These are phyloP conservation scores for Leucosporidium yakuticum DNA, from an alignment of 768 basidiomycete genomes.

Conservation along the genomic window DNA sequence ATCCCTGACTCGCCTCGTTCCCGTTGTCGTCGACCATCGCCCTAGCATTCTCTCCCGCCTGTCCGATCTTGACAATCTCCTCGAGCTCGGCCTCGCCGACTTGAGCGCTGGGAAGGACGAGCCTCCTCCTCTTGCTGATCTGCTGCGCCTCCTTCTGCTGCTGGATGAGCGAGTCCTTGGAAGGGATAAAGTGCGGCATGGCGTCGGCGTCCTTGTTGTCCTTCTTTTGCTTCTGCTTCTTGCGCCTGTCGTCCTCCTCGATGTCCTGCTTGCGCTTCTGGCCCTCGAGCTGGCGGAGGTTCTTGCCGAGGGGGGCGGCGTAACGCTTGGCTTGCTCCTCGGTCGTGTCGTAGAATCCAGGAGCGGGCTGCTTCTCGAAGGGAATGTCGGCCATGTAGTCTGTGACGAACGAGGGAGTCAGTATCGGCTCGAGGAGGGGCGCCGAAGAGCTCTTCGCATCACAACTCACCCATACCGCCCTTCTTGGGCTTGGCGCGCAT, in stretches of 20 bases:
- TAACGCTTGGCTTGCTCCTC: slow-evolving; percentile 85
- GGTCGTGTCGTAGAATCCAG: slow-evolving; percentile 94
- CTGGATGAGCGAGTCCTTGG: slow-evolving; percentile 63
- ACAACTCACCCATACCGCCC: slow-evolving; percentile 71
- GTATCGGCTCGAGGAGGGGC: slow-evolving; percentile 1
- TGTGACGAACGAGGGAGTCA: slow-evolving; percentile 18
- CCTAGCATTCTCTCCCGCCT: slow-evolving; percentile 81
- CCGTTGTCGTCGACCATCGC: slow-evolving; percentile 68
- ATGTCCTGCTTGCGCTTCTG: slow-evolving; percentile 92
- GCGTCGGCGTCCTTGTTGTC: slow-evolving; percentile 50
- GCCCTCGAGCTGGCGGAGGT: slow-evolving; percentile 37
- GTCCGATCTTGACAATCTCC: slow-evolving; percentile 97
- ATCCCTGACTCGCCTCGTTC: slow-evolving; percentile 68
- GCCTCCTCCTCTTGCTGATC: slow-evolving; percentile 76
- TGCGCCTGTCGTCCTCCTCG: slow-evolving; percentile 87
- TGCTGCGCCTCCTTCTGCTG: slow-evolving; percentile 96
- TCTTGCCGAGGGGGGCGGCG: slow-evolving; percentile 54
- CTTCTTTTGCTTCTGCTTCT: slow-evolving; percentile 74
- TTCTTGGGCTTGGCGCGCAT: slow-evolving; percentile 91
- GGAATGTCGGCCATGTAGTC: slow-evolving; percentile 98
- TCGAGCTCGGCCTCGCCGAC: slow-evolving; percentile 92
- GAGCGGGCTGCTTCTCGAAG: slow-evolving; percentile 90
- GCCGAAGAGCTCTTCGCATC: background rate
- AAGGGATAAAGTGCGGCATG: slow-evolving; percentile 90
- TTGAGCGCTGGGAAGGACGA: slow-evolving; percentile 79